phyloP scores from a whole-genome alignment of 2,329 filamentous ascomycete species.

The Aphanocladium album region DNA sequence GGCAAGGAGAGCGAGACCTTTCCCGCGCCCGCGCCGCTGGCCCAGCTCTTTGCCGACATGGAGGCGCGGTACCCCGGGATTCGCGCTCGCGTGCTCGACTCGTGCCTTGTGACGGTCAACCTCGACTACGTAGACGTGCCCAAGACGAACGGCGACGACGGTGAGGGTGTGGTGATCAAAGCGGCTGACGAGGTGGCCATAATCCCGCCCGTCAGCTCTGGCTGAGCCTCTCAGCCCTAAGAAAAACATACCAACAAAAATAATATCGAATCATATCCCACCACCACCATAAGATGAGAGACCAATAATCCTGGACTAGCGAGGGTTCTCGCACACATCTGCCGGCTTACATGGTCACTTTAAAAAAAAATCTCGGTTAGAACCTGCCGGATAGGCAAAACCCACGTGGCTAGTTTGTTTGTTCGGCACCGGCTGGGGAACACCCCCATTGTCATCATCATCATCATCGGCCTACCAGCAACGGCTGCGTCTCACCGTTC shows the following conservation, averaged over 20 bases:
- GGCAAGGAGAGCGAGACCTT: conserved; percentile 61
- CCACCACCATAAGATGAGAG: background rate
- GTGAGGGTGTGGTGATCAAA: conserved; percentile 48
- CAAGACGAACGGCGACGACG: conserved; percentile 36
- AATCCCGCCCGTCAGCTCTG: conserved; percentile 83
- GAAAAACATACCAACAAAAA: too few species aligned
- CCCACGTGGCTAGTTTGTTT: background rate
- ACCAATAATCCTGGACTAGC: conserved; percentile 11
- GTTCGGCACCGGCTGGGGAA: background rate
- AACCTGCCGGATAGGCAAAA: too few species aligned
- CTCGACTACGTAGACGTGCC: conserved; percentile 72
- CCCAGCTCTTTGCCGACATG: conserved; percentile 59
- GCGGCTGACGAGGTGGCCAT: conserved; percentile 81
- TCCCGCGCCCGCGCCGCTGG: conserved; percentile 59
- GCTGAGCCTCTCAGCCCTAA: conserved; percentile 38
- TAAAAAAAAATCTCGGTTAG: too few species aligned
- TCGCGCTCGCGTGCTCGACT: conserved; percentile 60
- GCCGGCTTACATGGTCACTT: too few species aligned
- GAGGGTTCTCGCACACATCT: conserved; percentile 8
- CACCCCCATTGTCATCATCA: too few species aligned
- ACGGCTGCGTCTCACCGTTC: conserved; percentile 17
- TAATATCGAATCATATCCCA: too few species aligned
- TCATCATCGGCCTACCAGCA: conserved; percentile 17
- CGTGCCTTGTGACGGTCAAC: conserved; percentile 74
- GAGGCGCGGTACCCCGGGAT: conserved; percentile 69